These are phyloP conservation scores for Huntiella omanensis DNA, from an alignment of 2,329 filamentous ascomycete species.

Conservation along the genomic window DNA sequence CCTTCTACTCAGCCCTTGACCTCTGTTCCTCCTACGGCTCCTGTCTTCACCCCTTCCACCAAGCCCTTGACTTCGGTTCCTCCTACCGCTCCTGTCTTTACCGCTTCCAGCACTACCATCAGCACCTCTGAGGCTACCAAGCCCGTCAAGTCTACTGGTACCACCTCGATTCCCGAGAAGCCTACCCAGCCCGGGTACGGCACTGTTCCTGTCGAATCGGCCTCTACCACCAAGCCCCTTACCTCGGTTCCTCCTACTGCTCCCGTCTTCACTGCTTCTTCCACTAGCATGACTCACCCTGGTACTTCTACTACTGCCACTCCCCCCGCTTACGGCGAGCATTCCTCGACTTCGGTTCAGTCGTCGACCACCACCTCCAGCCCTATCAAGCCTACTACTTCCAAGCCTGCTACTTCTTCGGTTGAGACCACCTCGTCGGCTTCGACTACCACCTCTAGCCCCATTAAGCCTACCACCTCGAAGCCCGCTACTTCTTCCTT, in stretches of 20 bases:
- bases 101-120: neutral
- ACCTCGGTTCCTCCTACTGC: neutral
- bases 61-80: too few species aligned
- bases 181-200: too few species aligned
- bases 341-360: too few species aligned
- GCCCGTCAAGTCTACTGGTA: neutral
- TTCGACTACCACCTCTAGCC: neutral
- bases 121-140: neutral
- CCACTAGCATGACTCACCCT: neutral
- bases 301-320: neutral
- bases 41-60: too few species aligned
- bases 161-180: too few species aligned
- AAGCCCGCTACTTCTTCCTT: neutral
- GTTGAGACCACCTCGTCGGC: neutral
- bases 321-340: too few species aligned
- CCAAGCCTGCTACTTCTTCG: neutral
- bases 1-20: too few species aligned
- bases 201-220: neutral
- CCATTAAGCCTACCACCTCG: neutral
- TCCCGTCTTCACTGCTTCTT: neutral
- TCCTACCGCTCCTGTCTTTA: too few species aligned
- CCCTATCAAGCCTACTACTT: neutral
- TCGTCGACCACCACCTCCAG: too few species aligned
- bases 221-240: neutral
- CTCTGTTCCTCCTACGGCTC: too few species aligned